These are phyloP conservation scores for Pythium diclinum DNA, from an alignment of 352 stramenopile genomes.

Conservation along the genomic window DNA sequence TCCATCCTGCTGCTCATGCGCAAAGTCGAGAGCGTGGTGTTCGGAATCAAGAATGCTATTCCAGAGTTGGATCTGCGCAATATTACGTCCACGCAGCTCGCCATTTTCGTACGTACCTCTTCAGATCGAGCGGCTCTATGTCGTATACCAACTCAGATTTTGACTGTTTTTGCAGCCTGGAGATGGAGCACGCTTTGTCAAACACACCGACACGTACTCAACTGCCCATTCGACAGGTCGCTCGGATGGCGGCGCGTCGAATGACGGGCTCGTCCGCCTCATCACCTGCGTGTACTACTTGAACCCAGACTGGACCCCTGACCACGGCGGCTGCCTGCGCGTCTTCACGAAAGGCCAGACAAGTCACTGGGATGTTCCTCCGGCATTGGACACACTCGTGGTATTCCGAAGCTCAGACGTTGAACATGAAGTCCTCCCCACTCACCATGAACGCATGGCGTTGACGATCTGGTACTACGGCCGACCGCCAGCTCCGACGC, in stretches of 20 bases:
- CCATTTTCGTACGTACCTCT: conserved; percentile 58
- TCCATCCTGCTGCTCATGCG: conserved; percentile 45
- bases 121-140: neutral
- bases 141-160: neutral
- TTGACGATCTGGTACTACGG: conserved; percentile 95
- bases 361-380: conserved; percentile 66
- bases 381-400: conserved; percentile 84
- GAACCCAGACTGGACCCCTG: conserved; percentile 64
- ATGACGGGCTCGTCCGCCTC: conserved; percentile 38
- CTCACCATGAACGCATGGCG: conserved; percentile 79
- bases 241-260: conserved; percentile 18
- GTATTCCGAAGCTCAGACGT: conserved; percentile 91
- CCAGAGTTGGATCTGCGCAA: conserved; percentile 58
- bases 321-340: conserved; percentile 62
- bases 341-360: conserved; percentile 38
- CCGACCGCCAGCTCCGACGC: conserved; percentile 5
- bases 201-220: conserved; percentile 66
- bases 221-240: conserved; percentile 29
- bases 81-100: conserved; percentile 69
- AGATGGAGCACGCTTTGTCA: conserved; percentile 63
- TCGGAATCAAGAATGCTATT: conserved; percentile 47
- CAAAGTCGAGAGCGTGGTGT: conserved; percentile 52
- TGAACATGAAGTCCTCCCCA: conserved; percentile 89
- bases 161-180: conserved; percentile 40
- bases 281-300: conserved; percentile 89